Percentiles rank a stretch among this genome's conserved stretches.
Evolutionary conservation across 805 yeast genomes (phyloP).

Genomic region (Starmerella khaoyaiensis): DNA sequence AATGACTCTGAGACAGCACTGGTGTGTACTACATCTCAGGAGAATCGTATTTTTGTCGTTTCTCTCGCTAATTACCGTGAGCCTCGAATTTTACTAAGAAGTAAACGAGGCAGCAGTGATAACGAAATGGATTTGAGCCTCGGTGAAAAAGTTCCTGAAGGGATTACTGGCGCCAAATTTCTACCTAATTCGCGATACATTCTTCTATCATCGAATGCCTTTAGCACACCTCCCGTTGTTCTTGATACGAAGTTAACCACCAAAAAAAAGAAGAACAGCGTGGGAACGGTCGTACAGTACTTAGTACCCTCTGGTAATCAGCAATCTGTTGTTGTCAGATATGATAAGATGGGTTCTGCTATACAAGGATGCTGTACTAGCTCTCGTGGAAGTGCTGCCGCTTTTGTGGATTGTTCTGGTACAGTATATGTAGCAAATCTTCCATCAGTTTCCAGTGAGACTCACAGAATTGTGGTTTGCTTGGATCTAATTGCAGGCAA

Average conservation of each 20-base stretch:
- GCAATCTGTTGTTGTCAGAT: constrained; percentile 46
- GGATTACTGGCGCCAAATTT: constrained; percentile 69
- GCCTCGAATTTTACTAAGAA: constrained; percentile 57
- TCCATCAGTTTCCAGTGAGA: constrained; percentile 32
- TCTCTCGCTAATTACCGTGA: constrained; percentile 49
- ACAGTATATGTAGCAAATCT: constrained; percentile 55
- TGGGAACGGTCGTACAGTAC: constrained; percentile 6
- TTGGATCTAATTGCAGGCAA: constrained; percentile 71
- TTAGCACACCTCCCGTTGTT: constrained; percentile 52
- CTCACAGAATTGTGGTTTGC: constrained; percentile 47
- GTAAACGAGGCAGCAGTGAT: constrained; percentile 43
- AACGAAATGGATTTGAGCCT: constrained; percentile 52
- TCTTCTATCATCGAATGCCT: constrained; percentile 44
- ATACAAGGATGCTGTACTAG: constrained; percentile 65
- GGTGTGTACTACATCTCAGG: constrained; percentile 64
- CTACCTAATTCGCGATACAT: constrained; percentile 48
- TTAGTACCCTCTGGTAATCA: constrained; percentile 32
- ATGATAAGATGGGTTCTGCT: constrained; percentile 69
- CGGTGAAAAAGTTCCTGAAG: constrained; percentile 56
- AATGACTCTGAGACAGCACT: constrained; percentile 58
- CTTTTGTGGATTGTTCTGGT: constrained; percentile 69
- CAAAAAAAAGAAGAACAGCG: not conserved
- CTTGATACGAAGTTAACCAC: constrained; percentile 36
- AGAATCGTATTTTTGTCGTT: constrained; percentile 66
- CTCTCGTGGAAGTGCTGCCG: constrained; percentile 78